A percentile compares a stretch with the other conserved stretches of the same genome.
Conservation (phyloP, 305 asterid species). For the Fraxinus paxiana region DNA sequence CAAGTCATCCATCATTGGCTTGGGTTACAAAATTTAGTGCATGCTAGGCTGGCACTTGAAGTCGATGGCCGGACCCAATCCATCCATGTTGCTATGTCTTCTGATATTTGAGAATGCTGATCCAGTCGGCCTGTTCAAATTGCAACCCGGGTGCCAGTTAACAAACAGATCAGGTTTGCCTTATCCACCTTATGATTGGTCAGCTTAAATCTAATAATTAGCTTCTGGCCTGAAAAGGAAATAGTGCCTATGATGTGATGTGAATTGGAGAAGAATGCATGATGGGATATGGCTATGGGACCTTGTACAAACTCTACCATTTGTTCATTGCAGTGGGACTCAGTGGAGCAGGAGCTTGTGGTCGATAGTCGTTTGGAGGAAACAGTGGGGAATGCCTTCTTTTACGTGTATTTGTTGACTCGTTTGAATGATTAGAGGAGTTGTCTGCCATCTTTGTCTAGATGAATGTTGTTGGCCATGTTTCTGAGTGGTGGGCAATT, state of each 20-base stretch:
- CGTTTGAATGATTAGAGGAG: constrained; percentile 45
- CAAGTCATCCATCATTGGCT: constrained; percentile 5
- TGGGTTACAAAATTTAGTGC: constrained; percentile 25
- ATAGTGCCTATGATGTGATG: constrained; percentile 11
- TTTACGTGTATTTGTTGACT: constrained; percentile 25
- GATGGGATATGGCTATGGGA: constrained; percentile 33
- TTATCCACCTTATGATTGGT: constrained; percentile 17
- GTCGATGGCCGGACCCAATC: constrained; percentile 30
- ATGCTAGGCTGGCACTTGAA: constrained; percentile 36
- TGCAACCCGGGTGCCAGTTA: constrained; percentile 11
- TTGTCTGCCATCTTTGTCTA: constrained; percentile 49
- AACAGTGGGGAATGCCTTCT: constrained; percentile 36
- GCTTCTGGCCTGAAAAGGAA: constrained; percentile 17
- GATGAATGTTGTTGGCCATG: constrained; percentile 14
- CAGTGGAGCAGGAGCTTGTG: constrained; percentile 27
- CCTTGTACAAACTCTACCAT: constrained; percentile 32
- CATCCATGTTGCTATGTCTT: constrained; percentile 18
- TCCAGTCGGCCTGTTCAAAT: constrained; percentile 14
- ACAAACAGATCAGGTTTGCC: constrained; percentile 26
- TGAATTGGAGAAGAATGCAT: constrained; percentile 30
- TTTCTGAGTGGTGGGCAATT: constrained; percentile 15
- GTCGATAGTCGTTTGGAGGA: constrained; percentile 24
- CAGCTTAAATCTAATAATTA: constrained; percentile 16
- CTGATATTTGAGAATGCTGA: constrained; percentile 9
- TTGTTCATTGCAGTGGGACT: constrained; percentile 28